phyloP scores from a whole-genome alignment of 1,139 yeast genomes.

The Geotrichum carabidarum region DNA sequence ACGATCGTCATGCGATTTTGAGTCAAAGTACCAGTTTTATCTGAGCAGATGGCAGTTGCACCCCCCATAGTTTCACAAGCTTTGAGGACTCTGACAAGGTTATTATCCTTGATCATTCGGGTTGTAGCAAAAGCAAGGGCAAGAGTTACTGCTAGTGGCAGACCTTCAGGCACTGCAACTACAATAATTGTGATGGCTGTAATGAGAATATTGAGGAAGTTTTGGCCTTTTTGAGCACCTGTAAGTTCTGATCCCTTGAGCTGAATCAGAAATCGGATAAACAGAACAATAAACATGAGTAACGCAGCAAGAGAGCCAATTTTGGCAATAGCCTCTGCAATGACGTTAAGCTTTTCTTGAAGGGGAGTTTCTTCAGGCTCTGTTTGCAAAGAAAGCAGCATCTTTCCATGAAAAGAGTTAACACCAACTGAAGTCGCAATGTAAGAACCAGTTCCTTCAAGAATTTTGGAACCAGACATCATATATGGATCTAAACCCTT shows the following conservation, averaged over 20 bases:
- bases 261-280: constrained; percentile 69
- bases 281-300: constrained; percentile 68
- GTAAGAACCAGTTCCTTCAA: constrained; percentile 83
- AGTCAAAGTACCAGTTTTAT: constrained; percentile 93
- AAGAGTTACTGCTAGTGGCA: constrained; percentile 91
- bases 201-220: constrained; percentile 75
- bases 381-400: constrained; percentile 69
- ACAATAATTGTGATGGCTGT: constrained; percentile 89
- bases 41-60: constrained; percentile 95
- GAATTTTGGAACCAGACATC: constrained; percentile 83
- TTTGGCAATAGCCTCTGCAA: constrained; percentile 91
- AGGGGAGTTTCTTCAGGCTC: constrained; percentile 85
- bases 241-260: constrained; percentile 49
- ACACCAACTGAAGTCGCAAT: constrained; percentile 87
- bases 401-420: constrained; percentile 85
- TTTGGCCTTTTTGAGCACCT: constrained; percentile 75
- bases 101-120: constrained; percentile 94
- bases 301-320: constrained; percentile 85
- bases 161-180: constrained; percentile 97
- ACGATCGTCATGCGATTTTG: constrained; percentile 89
- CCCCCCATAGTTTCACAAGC: constrained; percentile 99
- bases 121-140: constrained; percentile 97
- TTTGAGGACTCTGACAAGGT: constrained; percentile 84
- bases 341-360: constrained; percentile 70
- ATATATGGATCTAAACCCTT: constrained; percentile 67